A percentile compares a stretch with the other conserved stretches of the same genome.
Conservation (phyloP, 177 flowering plant species). For the Vitis hybrid region DNA sequence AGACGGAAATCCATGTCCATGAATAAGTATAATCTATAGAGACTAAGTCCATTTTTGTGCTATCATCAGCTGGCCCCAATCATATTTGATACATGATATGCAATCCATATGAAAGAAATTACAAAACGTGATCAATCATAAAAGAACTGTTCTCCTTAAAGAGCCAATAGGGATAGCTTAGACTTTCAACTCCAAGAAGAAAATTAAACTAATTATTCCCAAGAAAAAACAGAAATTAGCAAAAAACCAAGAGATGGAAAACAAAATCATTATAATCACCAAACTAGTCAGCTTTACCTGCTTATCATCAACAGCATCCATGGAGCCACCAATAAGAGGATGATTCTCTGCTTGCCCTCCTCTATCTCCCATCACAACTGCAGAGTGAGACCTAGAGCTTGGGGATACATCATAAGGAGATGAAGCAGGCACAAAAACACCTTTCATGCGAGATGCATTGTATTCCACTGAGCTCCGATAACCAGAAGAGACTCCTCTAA, state of each 20-base stretch:
- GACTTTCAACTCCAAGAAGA: background rate
- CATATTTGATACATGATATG: background rate
- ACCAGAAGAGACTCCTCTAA: slow-evolving; percentile 50
- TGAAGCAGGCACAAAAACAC: slow-evolving; percentile 32
- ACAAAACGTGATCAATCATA: background rate
- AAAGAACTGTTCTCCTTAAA: background rate
- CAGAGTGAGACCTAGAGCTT: slow-evolving; percentile 33
- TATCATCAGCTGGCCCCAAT: background rate
- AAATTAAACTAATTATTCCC: background rate
- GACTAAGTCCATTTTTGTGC: background rate
- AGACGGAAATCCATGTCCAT: background rate
- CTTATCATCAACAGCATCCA: slow-evolving; percentile 48
- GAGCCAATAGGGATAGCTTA: background rate
- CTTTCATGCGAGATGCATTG: slow-evolving; percentile 49
- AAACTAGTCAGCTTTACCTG: slow-evolving; percentile 41
- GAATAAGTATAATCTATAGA: background rate
- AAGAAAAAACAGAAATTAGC: background rate
- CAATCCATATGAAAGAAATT: background rate
- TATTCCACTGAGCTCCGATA: slow-evolving; percentile 49
- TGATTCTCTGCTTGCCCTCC: slow-evolving; percentile 44
- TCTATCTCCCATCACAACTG: slow-evolving; percentile 48
- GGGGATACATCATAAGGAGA: slow-evolving; percentile 42
- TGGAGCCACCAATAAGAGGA: slow-evolving; percentile 47
- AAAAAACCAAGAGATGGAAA: background rate
- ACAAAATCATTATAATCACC: background rate